These are phyloP conservation scores for Lactifluus hygrophoroides DNA, from an alignment of 768 basidiomycete species.

Conservation along the genomic window DNA sequence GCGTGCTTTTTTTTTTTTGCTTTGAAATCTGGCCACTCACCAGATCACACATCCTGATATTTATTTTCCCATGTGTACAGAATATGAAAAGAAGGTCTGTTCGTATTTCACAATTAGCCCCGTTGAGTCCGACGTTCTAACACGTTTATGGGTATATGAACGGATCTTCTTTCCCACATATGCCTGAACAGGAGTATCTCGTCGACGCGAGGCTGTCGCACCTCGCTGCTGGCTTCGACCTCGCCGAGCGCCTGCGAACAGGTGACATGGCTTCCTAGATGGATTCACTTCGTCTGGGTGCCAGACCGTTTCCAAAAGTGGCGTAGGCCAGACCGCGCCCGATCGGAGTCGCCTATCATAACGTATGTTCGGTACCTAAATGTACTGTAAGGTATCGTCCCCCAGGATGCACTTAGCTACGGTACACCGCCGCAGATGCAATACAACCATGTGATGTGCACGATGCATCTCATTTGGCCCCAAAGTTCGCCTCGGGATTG, in stretches of 20 bases:
- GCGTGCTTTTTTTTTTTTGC: too few relatives aligned
- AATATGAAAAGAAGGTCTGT: conserved; percentile 50
- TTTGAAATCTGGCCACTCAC: neutral
- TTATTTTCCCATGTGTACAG: conserved; percentile 28
- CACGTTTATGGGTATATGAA: neutral
- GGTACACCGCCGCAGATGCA: conserved; percentile 3
- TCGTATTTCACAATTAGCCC: neutral
- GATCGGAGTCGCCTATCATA: too few relatives aligned
- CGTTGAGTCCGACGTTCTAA: neutral
- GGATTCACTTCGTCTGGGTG: neutral
- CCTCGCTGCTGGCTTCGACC: conserved; percentile 60
- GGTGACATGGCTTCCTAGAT: conserved; percentile 18
- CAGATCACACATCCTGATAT: neutral
- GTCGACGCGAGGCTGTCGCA: conserved; percentile 75
- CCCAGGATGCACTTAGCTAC: neutral
- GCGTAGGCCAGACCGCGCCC: neutral
- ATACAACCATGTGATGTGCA: conserved; percentile 2
- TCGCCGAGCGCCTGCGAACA: conserved; percentile 36
- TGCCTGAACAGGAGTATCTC: conserved; percentile 28
- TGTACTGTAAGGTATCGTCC: too few relatives aligned
- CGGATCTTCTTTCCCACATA: too few relatives aligned
- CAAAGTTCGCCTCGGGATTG: neutral
- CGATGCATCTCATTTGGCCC: conserved; percentile 6
- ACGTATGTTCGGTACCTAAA: too few relatives aligned
- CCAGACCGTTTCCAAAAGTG: neutral